A percentile compares a stretch with the other conserved stretches of the same genome.
Conservation (phyloP, 768 basidiomycete genomes). For the Suillus subaureus region DNA sequence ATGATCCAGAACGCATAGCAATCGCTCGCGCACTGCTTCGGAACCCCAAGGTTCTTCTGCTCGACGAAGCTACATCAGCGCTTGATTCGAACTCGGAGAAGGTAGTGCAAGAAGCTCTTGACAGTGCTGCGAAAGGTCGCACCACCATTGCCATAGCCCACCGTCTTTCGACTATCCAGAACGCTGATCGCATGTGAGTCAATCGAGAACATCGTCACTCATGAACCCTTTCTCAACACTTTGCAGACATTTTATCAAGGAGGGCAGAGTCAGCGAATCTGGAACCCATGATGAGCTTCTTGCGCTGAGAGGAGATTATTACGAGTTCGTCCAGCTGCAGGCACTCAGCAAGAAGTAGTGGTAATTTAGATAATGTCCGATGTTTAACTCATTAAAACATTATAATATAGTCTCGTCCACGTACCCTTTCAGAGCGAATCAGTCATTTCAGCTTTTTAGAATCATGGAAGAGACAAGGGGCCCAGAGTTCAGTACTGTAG, state of each 20-base stretch:
- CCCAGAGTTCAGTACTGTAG: neutral
- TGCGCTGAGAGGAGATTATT: constrained; percentile 66
- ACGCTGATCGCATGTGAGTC: constrained; percentile 82
- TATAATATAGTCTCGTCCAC: neutral
- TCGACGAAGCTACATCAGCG: constrained; percentile 91
- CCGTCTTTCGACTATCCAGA: constrained; percentile 89
- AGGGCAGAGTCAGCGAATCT: constrained; percentile 80
- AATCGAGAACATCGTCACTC: neutral
- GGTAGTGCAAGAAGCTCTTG: constrained; percentile 93
- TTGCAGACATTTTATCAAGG: constrained; percentile 83
- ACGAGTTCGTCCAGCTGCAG: constrained; percentile 88
- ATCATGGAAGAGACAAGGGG: neutral
- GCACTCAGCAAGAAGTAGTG: constrained; percentile 51
- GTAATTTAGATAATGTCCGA: neutral
- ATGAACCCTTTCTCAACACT: constrained; percentile 3
- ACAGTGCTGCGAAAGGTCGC: constrained; percentile 87
- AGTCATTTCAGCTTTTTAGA: neutral
- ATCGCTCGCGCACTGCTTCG: constrained; percentile 90
- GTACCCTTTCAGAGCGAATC: neutral
- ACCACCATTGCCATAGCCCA: constrained; percentile 97
- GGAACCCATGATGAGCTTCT: constrained; percentile 89
- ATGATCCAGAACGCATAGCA: constrained; percentile 58
- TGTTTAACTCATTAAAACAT: neutral
- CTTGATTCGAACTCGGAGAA: constrained; percentile 91
- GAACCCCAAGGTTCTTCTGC: constrained; percentile 84